Conservation (phyloP, 129 eudicot genomes). For the Scalesia atractyloides region DNA sequence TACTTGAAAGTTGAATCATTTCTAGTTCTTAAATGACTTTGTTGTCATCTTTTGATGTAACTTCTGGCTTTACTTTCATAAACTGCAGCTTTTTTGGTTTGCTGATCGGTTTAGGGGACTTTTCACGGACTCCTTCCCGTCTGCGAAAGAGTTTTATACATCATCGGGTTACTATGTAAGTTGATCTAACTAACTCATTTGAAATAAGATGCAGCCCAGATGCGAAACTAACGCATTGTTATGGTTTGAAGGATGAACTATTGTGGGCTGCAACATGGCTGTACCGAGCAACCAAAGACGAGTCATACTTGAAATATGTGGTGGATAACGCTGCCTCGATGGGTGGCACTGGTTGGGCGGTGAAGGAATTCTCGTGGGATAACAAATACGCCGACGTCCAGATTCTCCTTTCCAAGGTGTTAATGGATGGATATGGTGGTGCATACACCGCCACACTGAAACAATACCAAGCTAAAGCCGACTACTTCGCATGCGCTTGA, state of each 20-base stretch:
- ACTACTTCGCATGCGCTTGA: conserved; percentile 81
- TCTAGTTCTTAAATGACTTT: conserved; percentile 12
- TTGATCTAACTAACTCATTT: not conserved
- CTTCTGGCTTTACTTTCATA: conserved; percentile 2
- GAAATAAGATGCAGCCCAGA: not conserved
- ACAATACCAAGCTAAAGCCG: conserved; percentile 83
- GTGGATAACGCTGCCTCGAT: conserved; percentile 64
- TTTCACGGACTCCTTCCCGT: conserved; percentile 58
- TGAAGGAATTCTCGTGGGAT: conserved; percentile 73
- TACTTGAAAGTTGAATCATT: not conserved
- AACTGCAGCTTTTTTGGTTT: conserved; percentile 79
- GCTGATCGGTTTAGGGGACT: conserved; percentile 80
- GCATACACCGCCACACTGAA: conserved; percentile 60
- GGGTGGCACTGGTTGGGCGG: conserved; percentile 94
- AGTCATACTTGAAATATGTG: conserved; percentile 63
- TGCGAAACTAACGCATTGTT: conserved; percentile 2
- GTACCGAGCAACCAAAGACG: conserved; percentile 65
- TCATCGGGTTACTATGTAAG: conserved; percentile 77
- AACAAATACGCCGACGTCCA: conserved; percentile 71
- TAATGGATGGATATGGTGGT: conserved; percentile 72
- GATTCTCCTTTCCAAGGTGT: conserved; percentile 76
- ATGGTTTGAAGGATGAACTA: conserved; percentile 58
- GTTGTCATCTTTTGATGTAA: conserved; percentile 8
- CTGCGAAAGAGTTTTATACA: conserved; percentile 62
- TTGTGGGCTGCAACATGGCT: conserved; percentile 97